phyloP scores from a whole-genome alignment of 164 flowering plant species.

The Aristolochia fimbriata region DNA sequence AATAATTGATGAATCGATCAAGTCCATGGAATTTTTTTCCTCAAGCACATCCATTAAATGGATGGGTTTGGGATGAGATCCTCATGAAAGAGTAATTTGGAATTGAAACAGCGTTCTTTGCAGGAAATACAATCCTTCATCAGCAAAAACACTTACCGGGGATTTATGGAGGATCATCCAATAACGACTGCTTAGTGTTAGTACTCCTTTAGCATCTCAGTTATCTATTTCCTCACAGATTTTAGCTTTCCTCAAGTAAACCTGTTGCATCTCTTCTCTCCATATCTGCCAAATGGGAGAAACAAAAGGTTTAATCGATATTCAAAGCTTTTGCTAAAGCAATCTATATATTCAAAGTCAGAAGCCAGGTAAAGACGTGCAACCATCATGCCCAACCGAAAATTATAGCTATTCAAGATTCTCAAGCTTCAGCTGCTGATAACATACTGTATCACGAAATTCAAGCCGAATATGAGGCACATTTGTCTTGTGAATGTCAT shows the following conservation, averaged over 20 bases:
- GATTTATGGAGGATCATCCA: conserved; percentile 1
- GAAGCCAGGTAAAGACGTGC: not conserved
- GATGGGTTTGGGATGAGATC: no score
- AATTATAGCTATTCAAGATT: not conserved
- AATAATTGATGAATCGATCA: no score
- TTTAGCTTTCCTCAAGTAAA: conserved; percentile 57
- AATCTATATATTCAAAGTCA: not conserved
- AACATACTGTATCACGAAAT: conserved; percentile 73
- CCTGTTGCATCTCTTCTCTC: conserved; percentile 89
- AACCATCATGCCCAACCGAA: not conserved
- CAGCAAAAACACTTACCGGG: conserved; percentile 5
- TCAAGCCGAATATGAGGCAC: conserved; percentile 93
- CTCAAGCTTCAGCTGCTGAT: not conserved
- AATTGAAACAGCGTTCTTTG: no score
- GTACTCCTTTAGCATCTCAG: conserved; percentile 10
- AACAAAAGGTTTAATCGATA: not conserved
- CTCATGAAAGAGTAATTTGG: no score
- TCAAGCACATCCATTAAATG: no score
- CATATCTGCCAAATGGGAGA: conserved; percentile 44
- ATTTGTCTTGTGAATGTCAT: conserved; percentile 90
- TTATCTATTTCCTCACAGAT: conserved; percentile 44
- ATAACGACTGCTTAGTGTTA: not conserved
- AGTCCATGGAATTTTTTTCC: no score
- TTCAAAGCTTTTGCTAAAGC: not conserved
- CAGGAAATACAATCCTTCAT: no score